These are phyloP conservation scores for Sordariomycetes sp. DNA, from an alignment of 2,329 filamentous ascomycete species.

Conservation along the genomic window DNA sequence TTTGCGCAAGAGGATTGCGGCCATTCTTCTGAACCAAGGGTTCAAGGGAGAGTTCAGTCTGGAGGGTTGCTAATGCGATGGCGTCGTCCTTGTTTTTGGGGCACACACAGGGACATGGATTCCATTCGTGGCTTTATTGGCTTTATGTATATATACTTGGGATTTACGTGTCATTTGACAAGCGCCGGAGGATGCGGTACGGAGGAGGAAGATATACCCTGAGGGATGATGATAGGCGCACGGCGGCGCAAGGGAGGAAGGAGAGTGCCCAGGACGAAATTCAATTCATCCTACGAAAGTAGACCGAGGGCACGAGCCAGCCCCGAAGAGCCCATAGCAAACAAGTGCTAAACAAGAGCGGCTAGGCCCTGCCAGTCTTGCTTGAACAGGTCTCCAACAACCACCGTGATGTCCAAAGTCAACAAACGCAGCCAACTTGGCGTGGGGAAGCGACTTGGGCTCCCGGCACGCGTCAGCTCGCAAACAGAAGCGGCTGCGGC, in stretches of 20 bases:
- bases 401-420: too few relatives aligned
- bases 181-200: neutral
- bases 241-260: neutral
- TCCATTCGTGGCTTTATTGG: neutral
- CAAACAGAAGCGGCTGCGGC: too few relatives aligned
- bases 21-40: slow-evolving; percentile 55
- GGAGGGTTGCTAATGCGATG: neutral
- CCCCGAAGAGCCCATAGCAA: too few relatives aligned
- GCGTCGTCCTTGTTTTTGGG: neutral
- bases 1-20: slow-evolving; percentile 53
- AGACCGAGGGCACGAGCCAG: too few relatives aligned
- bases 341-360: too few relatives aligned
- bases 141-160: neutral
- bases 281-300: neutral
- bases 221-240: neutral
- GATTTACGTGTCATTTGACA: neutral
- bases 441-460: too few relatives aligned
- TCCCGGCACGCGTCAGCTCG: too few relatives aligned
- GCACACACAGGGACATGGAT: neutral
- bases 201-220: neutral
- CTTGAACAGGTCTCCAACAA: too few relatives aligned
- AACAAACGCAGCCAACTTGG: too few relatives aligned
- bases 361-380: too few relatives aligned
- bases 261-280: neutral
- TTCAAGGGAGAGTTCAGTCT: slow-evolving; percentile 51